Evolutionary conservation across 2,329 filamentous ascomycete species (phyloP), one percentile per base, ranked within the genome.

Genomic region (Penicillium sp.): DNA sequence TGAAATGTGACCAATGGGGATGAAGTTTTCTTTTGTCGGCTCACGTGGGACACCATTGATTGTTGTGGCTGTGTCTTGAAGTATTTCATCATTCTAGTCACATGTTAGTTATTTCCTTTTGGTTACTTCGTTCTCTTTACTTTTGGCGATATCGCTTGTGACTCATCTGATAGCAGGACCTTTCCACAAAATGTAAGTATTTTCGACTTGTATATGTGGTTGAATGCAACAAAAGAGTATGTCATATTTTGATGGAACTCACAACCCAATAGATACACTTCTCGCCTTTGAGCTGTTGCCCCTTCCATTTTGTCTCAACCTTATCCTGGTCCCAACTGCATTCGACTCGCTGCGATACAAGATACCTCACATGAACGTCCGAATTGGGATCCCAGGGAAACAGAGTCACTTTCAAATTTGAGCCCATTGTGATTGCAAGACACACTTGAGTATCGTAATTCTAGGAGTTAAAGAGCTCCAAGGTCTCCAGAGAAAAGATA

Each of bases 181-280:
- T 58, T 31, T 44, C 8, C 14, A 11, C 7, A 16, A 17, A 28
- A n/a, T 37, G 25, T 53, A 17, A 53, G 50, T 35, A 26, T 36
- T 6, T 3, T 53, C 2, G 7, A 17, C 22, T n/a, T 10, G 4
- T 36, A 1, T 12, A 9, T 33, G 4, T 8, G 4, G 4, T 50
- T 36, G 19, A 42, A 44, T 22, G 14, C 1, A 37, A 41, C 4
- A 10, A 1, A 16, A 33, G 5, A n/a, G 3, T 2, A 26, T 10
- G 2, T 1, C 16, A 9, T 2, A 12, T 28, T n/a, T n/a, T 14
- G 9, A 11, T 36, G 25, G 0, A 26, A 49, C 57, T 61, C 33
- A 65, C 62, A 56, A 65, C 63, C 62, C 62, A 65, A 42, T 60
- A 64, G 8, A 65, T 60, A 25, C 61, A 64, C 12, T 65, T 65